Conservation (phyloP, 192 early-diverging fungal species). For the Entomortierella lignicola region DNA sequence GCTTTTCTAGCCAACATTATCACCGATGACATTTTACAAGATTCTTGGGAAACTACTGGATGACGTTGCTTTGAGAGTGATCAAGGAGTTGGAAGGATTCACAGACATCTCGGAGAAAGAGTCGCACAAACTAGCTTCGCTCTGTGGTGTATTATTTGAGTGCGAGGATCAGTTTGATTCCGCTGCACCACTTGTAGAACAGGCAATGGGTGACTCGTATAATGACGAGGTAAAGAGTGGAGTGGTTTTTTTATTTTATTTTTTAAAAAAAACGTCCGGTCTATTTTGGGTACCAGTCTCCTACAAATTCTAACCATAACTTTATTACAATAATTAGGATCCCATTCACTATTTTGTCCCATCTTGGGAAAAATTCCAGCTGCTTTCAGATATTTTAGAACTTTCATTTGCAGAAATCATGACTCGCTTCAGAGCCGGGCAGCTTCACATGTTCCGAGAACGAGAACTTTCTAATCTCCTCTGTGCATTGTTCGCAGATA, state of each 20-base stretch:
- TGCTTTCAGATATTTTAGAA: conserved; percentile 64
- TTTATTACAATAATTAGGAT: conserved; percentile 28
- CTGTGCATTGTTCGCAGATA: conserved; percentile 69
- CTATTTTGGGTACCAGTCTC: no score
- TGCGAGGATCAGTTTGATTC: conserved; percentile 55
- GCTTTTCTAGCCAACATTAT: conserved; percentile 22
- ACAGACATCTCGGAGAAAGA: conserved; percentile 56
- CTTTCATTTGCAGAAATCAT: conserved; percentile 67
- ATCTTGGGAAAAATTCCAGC: conserved; percentile 64
- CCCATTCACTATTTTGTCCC: conserved; percentile 48
- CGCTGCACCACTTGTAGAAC: conserved; percentile 33
- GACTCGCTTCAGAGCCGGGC: conserved; percentile 58
- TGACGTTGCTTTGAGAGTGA: conserved; percentile 29
- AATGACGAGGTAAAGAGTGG: conserved; percentile 28
- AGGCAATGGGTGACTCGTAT: conserved; percentile 9
- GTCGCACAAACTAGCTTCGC: conserved; percentile 50
- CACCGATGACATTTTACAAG: conserved; percentile 42
- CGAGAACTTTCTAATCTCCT: conserved; percentile 61
- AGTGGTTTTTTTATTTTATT: background rate
- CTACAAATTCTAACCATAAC: no score
- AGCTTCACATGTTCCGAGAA: conserved; percentile 58
- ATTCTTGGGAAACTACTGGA: conserved; percentile 46
- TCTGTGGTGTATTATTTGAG: conserved; percentile 50
- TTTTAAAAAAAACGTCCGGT: background rate
- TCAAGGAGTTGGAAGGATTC: conserved; percentile 50